A percentile compares a stretch with the other conserved stretches of the same genome.
Conservation (phyloP, 768 basidiomycete genomes). For the Phanerochaete carnosa region DNA sequence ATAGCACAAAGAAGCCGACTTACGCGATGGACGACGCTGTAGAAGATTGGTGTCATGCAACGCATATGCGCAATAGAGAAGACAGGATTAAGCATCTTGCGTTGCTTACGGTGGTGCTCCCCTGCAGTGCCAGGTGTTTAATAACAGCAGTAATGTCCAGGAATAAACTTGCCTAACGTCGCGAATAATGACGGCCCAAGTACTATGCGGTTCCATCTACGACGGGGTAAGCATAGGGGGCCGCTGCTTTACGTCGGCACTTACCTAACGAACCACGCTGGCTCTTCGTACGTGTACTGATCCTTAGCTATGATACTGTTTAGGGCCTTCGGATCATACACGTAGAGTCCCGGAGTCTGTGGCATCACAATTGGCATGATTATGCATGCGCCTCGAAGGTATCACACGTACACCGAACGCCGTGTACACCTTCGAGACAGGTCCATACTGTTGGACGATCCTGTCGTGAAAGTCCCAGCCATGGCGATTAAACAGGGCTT, state of each 20-base stretch:
- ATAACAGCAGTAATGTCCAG: not conserved
- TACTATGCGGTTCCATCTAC: conserved; percentile 12
- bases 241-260: not conserved
- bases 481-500: conserved; percentile 13
- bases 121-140: conserved; percentile 12
- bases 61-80: conserved; percentile 27
- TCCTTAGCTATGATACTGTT: conserved; percentile 46
- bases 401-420: conserved; percentile 16
- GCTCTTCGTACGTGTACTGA: conserved; percentile 15
- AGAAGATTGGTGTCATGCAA: conserved; percentile 22
- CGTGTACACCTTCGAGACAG: conserved; percentile 14
- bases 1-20: not conserved
- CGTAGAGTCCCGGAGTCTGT: conserved; percentile 32
- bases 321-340: conserved; percentile 44
- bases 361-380: not conserved
- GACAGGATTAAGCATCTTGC: conserved; percentile 28
- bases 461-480: conserved; percentile 16
- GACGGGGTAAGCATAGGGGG: not conserved
- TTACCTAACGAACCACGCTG: conserved; percentile 15
- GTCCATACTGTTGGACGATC: conserved; percentile 16
- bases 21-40: conserved; percentile 18
- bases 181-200: conserved; percentile 23
- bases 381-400: not conserved
- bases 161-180: conserved; percentile 16
- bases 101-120: conserved; percentile 26